Conservation (phyloP, 768 basidiomycete genomes). For the Dacryopinax primogenitus region DNA sequence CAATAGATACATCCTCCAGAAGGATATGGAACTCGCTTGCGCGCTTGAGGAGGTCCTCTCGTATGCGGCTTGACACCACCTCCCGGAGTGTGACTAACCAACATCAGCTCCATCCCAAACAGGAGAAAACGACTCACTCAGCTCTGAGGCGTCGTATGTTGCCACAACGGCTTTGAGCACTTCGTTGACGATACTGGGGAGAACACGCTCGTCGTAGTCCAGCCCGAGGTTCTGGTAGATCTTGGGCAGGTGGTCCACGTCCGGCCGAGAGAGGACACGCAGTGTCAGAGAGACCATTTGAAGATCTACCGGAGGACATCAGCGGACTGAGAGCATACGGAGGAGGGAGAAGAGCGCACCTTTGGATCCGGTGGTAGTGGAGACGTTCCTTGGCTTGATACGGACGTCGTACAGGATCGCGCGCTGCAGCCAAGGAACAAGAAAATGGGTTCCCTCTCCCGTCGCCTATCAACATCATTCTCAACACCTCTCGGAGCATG, state of each 20-base stretch:
- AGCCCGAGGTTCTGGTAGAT: slow-evolving; percentile 91
- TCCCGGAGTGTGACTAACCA: slow-evolving; percentile 76
- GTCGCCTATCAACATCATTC: slow-evolving; percentile 45
- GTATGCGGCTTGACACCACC: slow-evolving; percentile 87
- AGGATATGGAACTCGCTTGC: slow-evolving; percentile 93
- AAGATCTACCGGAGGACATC: slow-evolving; percentile 35
- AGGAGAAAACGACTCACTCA: slow-evolving; percentile 30
- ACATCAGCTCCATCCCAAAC: background rate
- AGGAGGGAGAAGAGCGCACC: slow-evolving; percentile 22
- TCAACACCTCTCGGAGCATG: background rate
- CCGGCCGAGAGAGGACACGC: slow-evolving; percentile 88
- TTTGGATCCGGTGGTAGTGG: slow-evolving; percentile 97
- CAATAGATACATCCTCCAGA: slow-evolving; percentile 92
- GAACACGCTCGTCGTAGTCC: slow-evolving; percentile 95
- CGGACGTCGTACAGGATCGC: slow-evolving; percentile 96
- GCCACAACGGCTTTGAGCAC: slow-evolving; percentile 96
- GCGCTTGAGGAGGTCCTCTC: slow-evolving; percentile 80
- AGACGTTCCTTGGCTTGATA: slow-evolving; percentile 96
- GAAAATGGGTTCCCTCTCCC: slow-evolving; percentile 88
- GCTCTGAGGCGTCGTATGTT: slow-evolving; percentile 91
- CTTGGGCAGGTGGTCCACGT: slow-evolving; percentile 71
- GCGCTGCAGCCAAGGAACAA: slow-evolving; percentile 89
- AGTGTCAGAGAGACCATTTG: slow-evolving; percentile 98
- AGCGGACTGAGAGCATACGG: background rate
- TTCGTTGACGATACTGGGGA: slow-evolving; percentile 96